Base-by-base conservation (phyloP, 345 rosid genomes). In the Brassica incana region DNA sequence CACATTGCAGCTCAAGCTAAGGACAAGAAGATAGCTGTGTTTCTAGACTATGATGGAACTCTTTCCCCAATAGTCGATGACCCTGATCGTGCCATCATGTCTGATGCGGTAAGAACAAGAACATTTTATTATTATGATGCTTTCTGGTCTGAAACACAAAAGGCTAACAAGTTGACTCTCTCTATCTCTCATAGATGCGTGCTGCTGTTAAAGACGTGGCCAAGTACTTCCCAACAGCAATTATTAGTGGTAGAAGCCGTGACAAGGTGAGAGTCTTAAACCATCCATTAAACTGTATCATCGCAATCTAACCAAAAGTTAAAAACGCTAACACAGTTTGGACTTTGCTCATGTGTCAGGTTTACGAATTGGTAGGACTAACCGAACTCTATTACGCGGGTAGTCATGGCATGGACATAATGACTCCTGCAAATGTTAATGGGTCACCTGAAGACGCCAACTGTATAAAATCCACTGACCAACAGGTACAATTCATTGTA, bases 381-480 rank as follows among this genome's bases (percentile, higher is more conserved):
- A 92, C 89, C 61, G 98, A 95, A 80, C 97, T 93, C 45, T 88
- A 85, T 73, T 95, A 95, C 83, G 99, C 98, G n/a, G 99, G 99
- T 80, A 91, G 99, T 78, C 99, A 95, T 80, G 99, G 98, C 50
- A 95, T 95, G 99, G 99, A 95, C 88, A 93, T 95, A 9, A 86
- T 88, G 89, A 89, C 91, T 18, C 95, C 99, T 58, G 72, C 78
- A 25, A 72, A 56, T 73, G 80, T 71, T 4, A 68, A 79, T 15
- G 81, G 80, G 72, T 85, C 91, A 14, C 73, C 67, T 83, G 86
- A 75, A 82, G 87, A 85, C 66, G 82, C 83, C n/a, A 80, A 80
- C 45, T 79, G 85, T 84, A 84, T 79, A 71, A 78, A 88, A 85
- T 87, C 92, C 38, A 88, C 95, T 84, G 85, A 88, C 91, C 87